Base-by-base conservation (phyloP, 1,284 basidiomycete genomes). In the Pholiota adiposa region DNA sequence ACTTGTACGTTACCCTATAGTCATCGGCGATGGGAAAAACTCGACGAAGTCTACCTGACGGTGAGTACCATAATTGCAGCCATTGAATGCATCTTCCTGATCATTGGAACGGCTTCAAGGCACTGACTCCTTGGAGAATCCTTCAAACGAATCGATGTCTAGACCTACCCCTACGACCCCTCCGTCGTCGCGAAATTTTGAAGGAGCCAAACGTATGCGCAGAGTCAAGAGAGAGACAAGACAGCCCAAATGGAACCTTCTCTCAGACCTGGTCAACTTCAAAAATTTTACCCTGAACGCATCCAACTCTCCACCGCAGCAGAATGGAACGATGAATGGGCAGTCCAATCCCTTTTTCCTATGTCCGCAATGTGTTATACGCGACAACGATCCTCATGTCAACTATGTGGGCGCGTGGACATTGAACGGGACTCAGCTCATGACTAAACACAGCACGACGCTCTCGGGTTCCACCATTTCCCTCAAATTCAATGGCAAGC, bases 401-500 rank as follows among this genome's bases (percentile, higher is more conserved):
- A 53, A 64, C 7, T 80, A 79, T 56, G 66, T 63, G 4, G 77
- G 78, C 1, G 62, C 66, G 2, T 80, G 79, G 78, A 68, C 61
- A 9, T 64, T 79, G 16, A 70, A 66, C 38, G 67, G 65, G 21
- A 58, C 52, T 5, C 58, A 67, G 6, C 55, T 57, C 9, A 60
- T 60, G 12, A 78, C 75, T 0, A 72, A 70, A 1, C 75, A 77
- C 57, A 74, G 70, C 38, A 77, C 74, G 0, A 71, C 63, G 7
- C 59, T 67, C 1, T 41, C 64, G 0, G 73, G 72, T 4, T 69
- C 79, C 6, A 71, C 62, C 33, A 69, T 78, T 29, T 70, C 70
- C 0, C 66, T 79, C 8, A 67, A 51, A 2, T 81, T 81, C 65
- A 78, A 76, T 61, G 77, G 79, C 79, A 55, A 50, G 67, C 62